Evolutionary conservation across 2,329 filamentous ascomycete genomes (phyloP).

Genomic region (Apiospora sp.): DNA sequence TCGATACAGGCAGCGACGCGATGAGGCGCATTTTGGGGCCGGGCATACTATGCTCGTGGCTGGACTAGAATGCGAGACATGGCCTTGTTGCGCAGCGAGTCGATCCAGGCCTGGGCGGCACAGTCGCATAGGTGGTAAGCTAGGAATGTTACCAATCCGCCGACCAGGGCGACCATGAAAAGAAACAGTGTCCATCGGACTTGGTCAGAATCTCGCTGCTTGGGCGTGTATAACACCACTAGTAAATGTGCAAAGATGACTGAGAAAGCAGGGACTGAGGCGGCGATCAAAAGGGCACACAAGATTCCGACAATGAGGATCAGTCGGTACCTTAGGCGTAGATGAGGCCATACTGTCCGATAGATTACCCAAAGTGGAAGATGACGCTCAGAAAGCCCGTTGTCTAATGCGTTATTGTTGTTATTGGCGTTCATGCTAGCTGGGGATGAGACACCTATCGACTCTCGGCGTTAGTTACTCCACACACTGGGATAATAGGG

Average conservation of each 20-base stretch:
- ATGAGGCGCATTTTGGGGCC: constrained; percentile 68
- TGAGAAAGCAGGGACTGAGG: constrained; percentile 76
- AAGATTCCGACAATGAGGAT: constrained; percentile 68
- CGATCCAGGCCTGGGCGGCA: constrained; percentile 79
- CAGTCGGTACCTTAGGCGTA: constrained; percentile 60
- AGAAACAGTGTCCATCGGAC: constrained; percentile 75
- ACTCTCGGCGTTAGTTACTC: no score
- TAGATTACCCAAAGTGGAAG: constrained; percentile 63
- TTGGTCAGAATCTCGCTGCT: constrained; percentile 57
- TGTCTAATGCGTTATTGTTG: neutral
- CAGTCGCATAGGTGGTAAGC: constrained; percentile 77
- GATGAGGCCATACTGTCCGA: constrained; percentile 72
- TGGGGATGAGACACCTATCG: neutral
- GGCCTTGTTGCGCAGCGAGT: constrained; percentile 72
- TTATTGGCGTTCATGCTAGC: neutral
- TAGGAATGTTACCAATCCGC: constrained; percentile 70
- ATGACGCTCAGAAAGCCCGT: neutral
- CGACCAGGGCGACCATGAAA: constrained; percentile 70
- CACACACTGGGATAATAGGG: no score
- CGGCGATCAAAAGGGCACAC: constrained; percentile 69
- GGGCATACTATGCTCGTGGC: constrained; percentile 80
- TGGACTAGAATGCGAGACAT: constrained; percentile 77
- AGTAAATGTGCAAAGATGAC: constrained; percentile 79
- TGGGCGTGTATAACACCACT: constrained; percentile 68
- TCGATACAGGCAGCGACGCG: constrained; percentile 77